Base-by-base conservation (phyloP, 1,284 basidiomycete genomes). In the Rhodotorula sp. region DNA sequence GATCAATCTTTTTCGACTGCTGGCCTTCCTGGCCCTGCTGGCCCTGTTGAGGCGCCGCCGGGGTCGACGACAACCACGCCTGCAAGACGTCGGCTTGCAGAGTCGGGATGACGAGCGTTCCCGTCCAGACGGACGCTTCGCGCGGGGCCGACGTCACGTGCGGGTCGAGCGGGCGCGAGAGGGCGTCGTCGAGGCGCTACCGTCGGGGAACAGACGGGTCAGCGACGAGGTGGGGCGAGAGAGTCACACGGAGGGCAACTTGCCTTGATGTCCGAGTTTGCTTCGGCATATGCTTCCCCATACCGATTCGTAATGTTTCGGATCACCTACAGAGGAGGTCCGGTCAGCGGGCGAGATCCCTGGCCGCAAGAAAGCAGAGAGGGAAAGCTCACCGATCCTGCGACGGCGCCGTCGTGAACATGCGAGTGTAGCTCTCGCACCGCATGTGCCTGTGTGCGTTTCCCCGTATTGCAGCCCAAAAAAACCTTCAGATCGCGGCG, bases 301-400 rank as follows among this genome's bases (percentile, higher is more conserved):
- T 73, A 70, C 15, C 69, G 69, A 47, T 70, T 73, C 31, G 70
- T 68, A 26, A 73, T 68, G n/a, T 60, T 57, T 2, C 72, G 66
- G 26, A 73, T 73, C 4, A 64, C 60, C 69, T 70, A 62, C 4
- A 7, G 31, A 5, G 5, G 19, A 8, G 18, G 23, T 31, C 43
- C 2, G 55, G 48, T n/a, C 4, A 5, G 7, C 6, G 5, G 6
- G 14, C 21, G 23, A n/a, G 5, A 1, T 15, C 6, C 5, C n/a
- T 15, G 52, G 6, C 43, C 12, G 0, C 23, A 19, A 54, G 18
- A 6, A 5, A 3, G 14, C 34, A 50, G 31, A n/a, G 3, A 26
- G 18, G 38, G 28, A 23, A 5, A 7, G 38, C 69, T 47, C 34
- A 70, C 69, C 16, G 67, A 60, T 12, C 70, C 70, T 0, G 67